Evolutionary conservation across 441 rosid genomes (phyloP), one percentile per base, ranked within the genome.

Genomic region (Viola pubescens): DNA sequence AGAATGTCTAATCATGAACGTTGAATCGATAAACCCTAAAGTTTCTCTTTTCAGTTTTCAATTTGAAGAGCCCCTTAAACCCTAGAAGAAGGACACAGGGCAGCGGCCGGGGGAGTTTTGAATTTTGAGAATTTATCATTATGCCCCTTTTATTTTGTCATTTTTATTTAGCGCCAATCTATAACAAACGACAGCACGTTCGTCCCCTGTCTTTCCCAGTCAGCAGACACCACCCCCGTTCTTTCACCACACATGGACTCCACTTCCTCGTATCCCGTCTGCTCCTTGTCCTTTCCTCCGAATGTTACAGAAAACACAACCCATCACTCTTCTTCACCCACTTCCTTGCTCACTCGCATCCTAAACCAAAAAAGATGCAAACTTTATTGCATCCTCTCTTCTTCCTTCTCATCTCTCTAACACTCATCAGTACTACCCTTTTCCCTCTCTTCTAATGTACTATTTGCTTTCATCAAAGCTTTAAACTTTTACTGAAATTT

Each of bases 21-120:
- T 19, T 49, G 9, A 19, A 49, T 56, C 37, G n/a, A 53, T 52
- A 62, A 62, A 52, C 59, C 65, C 65, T 62, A 37, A 41, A 41
- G 10, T 26, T 9, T 9, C 11, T 12, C 14, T 51, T 9, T 10
- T 3, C 1, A 12, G n/a, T n/a, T 3, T 13, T 51, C 19, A 2
- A 2, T 4, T 0, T 0, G 9, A 7, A 7, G 9, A 19, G 9
- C 7, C 19, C 7, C n/a, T 51, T 60, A 60, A 60, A 60, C 64
- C 55, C 64, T 51, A 19, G 19, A 6, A 19, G 49, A 14, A 3
- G 8, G 37, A 26, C 34, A 26, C 34, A 26, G 34, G 34, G 34
- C 34, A 26, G 34, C 2, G 34, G 34, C 34, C 34, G 2, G 34
- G 34, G 34, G 34, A 26, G 34, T 26, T 26, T 26, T 26, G 34